Conservation (phyloP, 495 filamentous ascomycete species). For the Sporormia fimetaria region DNA sequence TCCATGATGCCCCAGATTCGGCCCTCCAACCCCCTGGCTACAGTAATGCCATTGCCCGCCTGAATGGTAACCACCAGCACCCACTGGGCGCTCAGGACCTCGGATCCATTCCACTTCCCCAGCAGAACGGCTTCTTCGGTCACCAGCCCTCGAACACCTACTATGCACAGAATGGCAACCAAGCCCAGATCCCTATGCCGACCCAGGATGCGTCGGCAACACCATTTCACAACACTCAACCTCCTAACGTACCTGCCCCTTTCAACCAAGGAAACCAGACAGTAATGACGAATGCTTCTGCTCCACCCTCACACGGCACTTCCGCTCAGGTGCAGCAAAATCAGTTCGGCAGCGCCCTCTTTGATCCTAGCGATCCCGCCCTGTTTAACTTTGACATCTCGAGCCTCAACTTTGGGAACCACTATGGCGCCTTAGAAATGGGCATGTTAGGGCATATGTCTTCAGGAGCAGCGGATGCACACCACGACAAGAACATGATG, state of each 20-base stretch:
- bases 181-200: conserved; percentile 23
- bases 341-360: conserved; percentile 39
- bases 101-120: conserved; percentile 4
- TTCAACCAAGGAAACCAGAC: conserved; percentile 27
- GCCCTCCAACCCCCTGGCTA: conserved; percentile 53
- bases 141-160: conserved; percentile 24
- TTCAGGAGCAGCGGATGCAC: conserved; percentile 68
- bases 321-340: conserved; percentile 21
- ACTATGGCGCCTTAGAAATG: conserved; percentile 88
- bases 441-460: conserved; percentile 92
- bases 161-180: conserved; percentile 13
- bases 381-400: conserved; percentile 90
- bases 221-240: conserved; percentile 23
- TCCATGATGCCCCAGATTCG: conserved; percentile 86
- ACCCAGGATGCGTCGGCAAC: conserved; percentile 23
- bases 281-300: conserved; percentile 33
- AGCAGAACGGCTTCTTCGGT: conserved; percentile 12
- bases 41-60: conserved; percentile 39
- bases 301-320: conserved; percentile 33
- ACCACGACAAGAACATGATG: conserved; percentile 42
- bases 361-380: conserved; percentile 82
- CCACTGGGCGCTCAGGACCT: conserved; percentile 2
- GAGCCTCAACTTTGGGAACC: conserved; percentile 87
- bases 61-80: conserved; percentile 23
- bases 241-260: conserved; percentile 28